These are phyloP conservation scores for Mastigamoeba balamuthi DNA, from an alignment of 78 protist species.

Conservation along the genomic window DNA sequence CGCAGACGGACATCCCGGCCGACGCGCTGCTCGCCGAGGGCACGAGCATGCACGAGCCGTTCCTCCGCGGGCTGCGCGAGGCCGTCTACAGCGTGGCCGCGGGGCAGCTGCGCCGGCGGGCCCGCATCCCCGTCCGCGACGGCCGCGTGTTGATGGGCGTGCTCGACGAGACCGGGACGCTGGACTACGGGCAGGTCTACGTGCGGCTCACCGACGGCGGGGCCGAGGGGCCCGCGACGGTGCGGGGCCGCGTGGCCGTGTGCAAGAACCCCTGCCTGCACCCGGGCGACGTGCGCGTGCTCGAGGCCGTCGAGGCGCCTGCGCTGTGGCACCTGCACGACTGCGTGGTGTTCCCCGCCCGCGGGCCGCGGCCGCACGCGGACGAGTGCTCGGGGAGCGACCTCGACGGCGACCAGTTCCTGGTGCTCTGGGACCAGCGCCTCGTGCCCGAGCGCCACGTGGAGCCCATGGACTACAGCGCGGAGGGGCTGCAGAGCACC, in stretches of 20 bases:
- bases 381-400: slow-evolving; percentile 42
- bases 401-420: slow-evolving; percentile 54
- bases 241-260: slow-evolving; percentile 15
- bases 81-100: not conserved
- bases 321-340: not conserved
- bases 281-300: slow-evolving; percentile 46
- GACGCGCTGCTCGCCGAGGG: not conserved
- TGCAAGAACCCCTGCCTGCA: slow-evolving; percentile 49
- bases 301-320: slow-evolving; percentile 15
- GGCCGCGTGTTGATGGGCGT: slow-evolving; percentile 24
- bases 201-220: not conserved
- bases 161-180: not conserved
- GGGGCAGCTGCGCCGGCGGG: not conserved
- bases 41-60: slow-evolving; percentile 1
- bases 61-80: not conserved
- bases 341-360: slow-evolving; percentile 14
- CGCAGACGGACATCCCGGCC: not conserved
- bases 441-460: not conserved
- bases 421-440: slow-evolving; percentile 13
- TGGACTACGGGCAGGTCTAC: slow-evolving; percentile 10
- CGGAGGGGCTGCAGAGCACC: not conserved
- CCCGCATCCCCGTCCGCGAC: not conserved
- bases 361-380: slow-evolving; percentile 26
- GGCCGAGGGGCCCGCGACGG: not conserved
- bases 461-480: not conserved